Evolutionary conservation across 202 grass and related monocot species (phyloP), one percentile per base, ranked within the genome.

Genomic region (Eragrostis tef): DNA sequence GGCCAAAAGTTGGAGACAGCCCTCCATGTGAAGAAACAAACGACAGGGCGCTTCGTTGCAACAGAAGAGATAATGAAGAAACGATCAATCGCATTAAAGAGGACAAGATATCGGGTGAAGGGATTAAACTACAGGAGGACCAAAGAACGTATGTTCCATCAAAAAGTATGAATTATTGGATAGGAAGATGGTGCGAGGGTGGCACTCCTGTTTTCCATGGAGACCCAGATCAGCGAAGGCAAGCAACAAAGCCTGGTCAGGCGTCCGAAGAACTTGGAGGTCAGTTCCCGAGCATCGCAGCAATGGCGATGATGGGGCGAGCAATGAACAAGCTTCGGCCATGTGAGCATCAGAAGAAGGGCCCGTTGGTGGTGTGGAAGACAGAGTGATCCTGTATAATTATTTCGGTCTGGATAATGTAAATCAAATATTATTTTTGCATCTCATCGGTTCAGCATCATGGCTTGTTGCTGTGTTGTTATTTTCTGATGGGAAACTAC

Each of bases 271-370:
- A 69, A 56, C 14, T 64, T 14, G 74, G 77, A 68, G 74, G 61
- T 7, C 88, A 57, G 15, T 83, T 86, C 74, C 84, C 83, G 5
- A 90, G 94, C 88, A 88, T 98, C 45, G 71, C 58, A 9, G 92
- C 94, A 60, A 93, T 94, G 94, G 94, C 95, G 8, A 85, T 93
- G 86, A 91, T 98, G 88, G 95, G 95, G 9, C 88, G 82, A 59
- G 80, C 75, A 25, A 93, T 94, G 84, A 93, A 86, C 59, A 91
- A 89, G 82, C 64, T 88, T 44, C 84, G 85, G 16, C 88, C 92
- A 0, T 88, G 83, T 27, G 84, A 86, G 73, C 85, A 74, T 53
- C 47, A 91, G 67, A 88, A 46, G 60, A 89, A 81, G 81, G 94
- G 88, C 2, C 77, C 86, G 19, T 86, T 83, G 11, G 73, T 98